A percentile compares a stretch with the other conserved stretches of the same genome.
Evolutionary conservation across 768 basidiomycete genomes (phyloP).

Genomic region (Arthromyces matolae): DNA sequence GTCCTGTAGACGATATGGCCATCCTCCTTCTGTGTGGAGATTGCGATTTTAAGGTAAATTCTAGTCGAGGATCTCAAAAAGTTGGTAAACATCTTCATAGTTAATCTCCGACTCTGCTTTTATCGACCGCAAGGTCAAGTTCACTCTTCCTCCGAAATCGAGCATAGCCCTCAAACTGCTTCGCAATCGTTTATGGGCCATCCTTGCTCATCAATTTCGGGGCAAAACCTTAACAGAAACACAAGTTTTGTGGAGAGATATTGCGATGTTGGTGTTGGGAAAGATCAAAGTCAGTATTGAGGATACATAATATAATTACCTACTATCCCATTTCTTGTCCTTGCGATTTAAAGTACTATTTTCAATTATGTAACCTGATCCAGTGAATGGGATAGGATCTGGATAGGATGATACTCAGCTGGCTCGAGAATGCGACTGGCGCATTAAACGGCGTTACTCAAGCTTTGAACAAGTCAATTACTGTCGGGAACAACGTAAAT

Average conservation of each 20-base stretch:
- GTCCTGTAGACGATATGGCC: constrained; percentile 81
- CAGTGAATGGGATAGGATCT: too few species aligned
- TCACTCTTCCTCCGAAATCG: constrained; percentile 63
- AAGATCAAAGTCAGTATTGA: constrained; percentile 42
- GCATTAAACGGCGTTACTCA: neutral
- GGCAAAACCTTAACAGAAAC: constrained; percentile 53
- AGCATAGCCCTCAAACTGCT: constrained; percentile 79
- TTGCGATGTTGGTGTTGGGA: constrained; percentile 61
- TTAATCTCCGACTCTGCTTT: constrained; percentile 63
- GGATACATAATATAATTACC: too few species aligned
- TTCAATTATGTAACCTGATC: too few species aligned
- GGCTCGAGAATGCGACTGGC: neutral
- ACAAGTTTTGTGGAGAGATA: constrained; percentile 70
- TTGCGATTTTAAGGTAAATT: constrained; percentile 70
- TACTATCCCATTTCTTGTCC: too few species aligned
- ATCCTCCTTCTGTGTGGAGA: constrained; percentile 87
- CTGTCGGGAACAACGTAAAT: neutral
- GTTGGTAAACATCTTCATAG: constrained; percentile 49
- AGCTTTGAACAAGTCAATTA: too few species aligned
- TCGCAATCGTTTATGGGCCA: constrained; percentile 54
- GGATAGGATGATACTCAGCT: too few species aligned
- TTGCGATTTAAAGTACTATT: too few species aligned
- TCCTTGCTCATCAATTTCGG: constrained; percentile 66
- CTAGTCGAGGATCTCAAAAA: neutral
- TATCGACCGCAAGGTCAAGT: constrained; percentile 85